Base-by-base conservation (phyloP, 2,329 filamentous ascomycete genomes). In the Apiospora kogelbergensis region DNA sequence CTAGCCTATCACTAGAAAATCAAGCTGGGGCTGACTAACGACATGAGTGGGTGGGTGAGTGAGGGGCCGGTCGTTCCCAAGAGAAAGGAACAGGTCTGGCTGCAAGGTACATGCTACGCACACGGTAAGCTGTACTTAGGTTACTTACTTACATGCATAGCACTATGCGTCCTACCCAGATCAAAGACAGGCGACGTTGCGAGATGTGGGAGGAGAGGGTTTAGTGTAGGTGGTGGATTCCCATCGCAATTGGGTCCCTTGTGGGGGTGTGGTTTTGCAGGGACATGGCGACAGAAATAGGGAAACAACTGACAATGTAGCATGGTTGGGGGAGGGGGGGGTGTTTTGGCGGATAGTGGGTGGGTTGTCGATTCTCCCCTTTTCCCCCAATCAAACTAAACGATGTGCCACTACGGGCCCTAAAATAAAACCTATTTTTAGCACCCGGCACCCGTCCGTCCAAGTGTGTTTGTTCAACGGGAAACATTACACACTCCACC, bases 281-380 rank as follows among this genome's bases (percentile, higher is more conserved):
- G 53, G 53, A 60, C 53, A 57, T n/a, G 53, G 53, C 11, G 33
- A 57, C 48, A n/a, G 30, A 60, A 60, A 60, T 60, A 60, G 53
- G 53, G 53, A 60, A 60, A n/a, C 20, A 11, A 37, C 20, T 6
- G 26, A 17, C n/a, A n/a, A n/a, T n/a, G n/a, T n/a, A n/a, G 3
- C 20, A 9, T n/a, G 15, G n/a, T 60, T 60, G 20, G 30, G n/a
- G n/a, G n/a, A n/a, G n/a, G n/a, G n/a, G n/a, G n/a, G 30, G 7
- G 53, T 17, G 17, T 33, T 33, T 37, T 17, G 46, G 46, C 22
- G 53, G 53, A 26, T n/a, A 20, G 53, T 37, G 53, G 53, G 53
- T n/a, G 53, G 2, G 3, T 30, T 60, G 2, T 2, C 4, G 46
- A 42, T 53, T 53, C 26, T 60, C 30, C 53, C 20, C 53, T 60